A percentile compares a stretch with the other conserved stretches of the same genome.
phyloP scores from a whole-genome alignment of 768 basidiomycete genomes.

The Collybia mongolica region DNA sequence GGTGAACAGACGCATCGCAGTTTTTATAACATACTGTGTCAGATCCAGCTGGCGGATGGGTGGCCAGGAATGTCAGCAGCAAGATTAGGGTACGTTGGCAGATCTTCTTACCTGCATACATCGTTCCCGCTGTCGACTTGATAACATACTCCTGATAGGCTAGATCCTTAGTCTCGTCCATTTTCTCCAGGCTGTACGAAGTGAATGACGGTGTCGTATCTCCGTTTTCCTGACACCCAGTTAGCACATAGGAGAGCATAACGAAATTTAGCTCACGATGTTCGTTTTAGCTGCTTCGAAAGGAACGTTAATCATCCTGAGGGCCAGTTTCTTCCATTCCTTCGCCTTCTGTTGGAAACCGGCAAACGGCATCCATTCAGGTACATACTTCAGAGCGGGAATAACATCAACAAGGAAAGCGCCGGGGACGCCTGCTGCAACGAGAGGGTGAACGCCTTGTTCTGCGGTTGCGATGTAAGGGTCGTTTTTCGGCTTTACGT shows the following conservation, averaged over 20 bases:
- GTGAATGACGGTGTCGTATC: constrained; percentile 13
- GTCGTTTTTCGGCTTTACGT: constrained; percentile 16
- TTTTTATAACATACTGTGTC: constrained; percentile 20
- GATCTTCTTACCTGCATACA: constrained; percentile 17
- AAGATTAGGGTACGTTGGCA: not conserved
- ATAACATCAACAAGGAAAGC: constrained; percentile 16
- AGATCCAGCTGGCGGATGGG: constrained; percentile 17
- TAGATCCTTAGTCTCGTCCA: constrained; percentile 10
- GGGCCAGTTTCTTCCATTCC: constrained; percentile 9
- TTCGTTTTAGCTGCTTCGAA: constrained; percentile 12
- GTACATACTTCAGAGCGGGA: constrained; percentile 13
- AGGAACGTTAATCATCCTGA: constrained; percentile 18
- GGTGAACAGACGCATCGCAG: not conserved
- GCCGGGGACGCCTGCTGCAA: constrained; percentile 11
- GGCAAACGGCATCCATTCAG: constrained; percentile 16
- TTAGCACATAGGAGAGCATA: not conserved
- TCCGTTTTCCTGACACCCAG: constrained; percentile 11
- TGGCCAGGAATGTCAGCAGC: not conserved
- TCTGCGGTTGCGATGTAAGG: constrained; percentile 17
- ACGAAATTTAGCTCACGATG: not conserved
- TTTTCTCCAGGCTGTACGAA: constrained; percentile 12
- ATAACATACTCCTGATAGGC: constrained; percentile 11
- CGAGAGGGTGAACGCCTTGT: constrained; percentile 13
- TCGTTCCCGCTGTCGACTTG: constrained; percentile 16
- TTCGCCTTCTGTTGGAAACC: constrained; percentile 14